Conservation (phyloP, 805 yeast genomes). For the Ogataea angusta region DNA sequence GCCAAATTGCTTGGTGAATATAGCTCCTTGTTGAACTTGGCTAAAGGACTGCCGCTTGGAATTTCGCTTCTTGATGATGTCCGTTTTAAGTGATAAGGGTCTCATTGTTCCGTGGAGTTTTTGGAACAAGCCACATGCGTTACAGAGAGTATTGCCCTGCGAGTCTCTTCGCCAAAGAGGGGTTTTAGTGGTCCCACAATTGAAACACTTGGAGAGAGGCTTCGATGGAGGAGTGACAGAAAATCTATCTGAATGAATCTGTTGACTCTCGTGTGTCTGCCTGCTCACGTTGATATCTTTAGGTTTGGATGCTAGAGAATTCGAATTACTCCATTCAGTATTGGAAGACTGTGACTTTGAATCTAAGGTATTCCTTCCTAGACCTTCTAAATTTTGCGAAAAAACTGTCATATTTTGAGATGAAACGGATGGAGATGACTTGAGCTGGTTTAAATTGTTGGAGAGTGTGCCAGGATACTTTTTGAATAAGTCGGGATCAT, state of each 20-base stretch:
- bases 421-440: slow-evolving; percentile 25
- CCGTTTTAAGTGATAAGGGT: slow-evolving; percentile 55
- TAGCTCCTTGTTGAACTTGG: slow-evolving; percentile 6
- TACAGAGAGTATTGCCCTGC: slow-evolving; percentile 56
- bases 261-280: neutral
- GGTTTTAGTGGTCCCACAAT: slow-evolving; percentile 57
- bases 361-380: no score
- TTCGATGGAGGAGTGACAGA: slow-evolving; percentile 5
- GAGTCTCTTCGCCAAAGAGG: slow-evolving; percentile 64
- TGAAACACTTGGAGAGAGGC: slow-evolving; percentile 43
- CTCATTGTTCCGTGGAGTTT: slow-evolving; percentile 62
- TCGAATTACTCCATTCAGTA: neutral
- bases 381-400: slow-evolving; percentile 5
- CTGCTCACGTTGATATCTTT: no score
- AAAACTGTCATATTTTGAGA: slow-evolving; percentile 23
- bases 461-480: slow-evolving; percentile 9
- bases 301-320: neutral
- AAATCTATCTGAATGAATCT: neutral
- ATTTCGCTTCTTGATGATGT: slow-evolving; percentile 54
- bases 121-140: slow-evolving; percentile 61
- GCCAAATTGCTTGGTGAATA: slow-evolving; percentile 2
- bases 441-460: slow-evolving; percentile 15
- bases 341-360: neutral
- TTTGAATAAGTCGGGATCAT: slow-evolving; percentile 24
- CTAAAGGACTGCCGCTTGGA: slow-evolving; percentile 38